Percentiles rank a stretch among this genome's conserved stretches.
Evolutionary conservation across 805 yeast genomes (phyloP).

Genomic region (Spathaspora arborariae): DNA sequence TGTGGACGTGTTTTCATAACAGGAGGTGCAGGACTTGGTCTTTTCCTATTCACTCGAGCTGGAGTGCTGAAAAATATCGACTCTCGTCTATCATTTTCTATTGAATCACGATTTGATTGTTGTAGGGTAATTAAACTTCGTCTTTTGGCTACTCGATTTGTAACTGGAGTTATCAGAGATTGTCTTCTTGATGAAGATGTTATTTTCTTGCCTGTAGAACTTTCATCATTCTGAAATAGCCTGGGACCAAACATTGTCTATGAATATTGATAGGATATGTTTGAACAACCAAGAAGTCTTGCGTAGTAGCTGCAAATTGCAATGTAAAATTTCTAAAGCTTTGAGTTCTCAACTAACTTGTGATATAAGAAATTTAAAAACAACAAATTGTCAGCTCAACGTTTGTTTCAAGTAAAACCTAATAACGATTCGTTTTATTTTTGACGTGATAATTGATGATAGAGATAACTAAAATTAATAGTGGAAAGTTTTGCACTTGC

Average conservation of each 20-base stretch:
- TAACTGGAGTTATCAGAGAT: background rate
- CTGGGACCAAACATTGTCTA: background rate
- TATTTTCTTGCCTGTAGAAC: background rate
- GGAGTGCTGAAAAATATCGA: slow-evolving; percentile 1
- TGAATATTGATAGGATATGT: too few relatives aligned
- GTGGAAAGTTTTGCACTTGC: background rate
- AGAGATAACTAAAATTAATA: too few relatives aligned
- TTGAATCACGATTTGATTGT: background rate
- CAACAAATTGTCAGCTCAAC: too few relatives aligned
- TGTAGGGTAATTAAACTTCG: background rate
- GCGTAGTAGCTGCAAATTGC: background rate
- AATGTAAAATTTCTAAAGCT: too few relatives aligned
- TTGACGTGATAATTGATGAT: too few relatives aligned
- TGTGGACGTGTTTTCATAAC: background rate
- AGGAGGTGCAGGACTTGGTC: background rate
- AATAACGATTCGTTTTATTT: too few relatives aligned
- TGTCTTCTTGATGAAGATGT: background rate
- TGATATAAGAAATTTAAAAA: too few relatives aligned
- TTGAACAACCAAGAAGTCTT: too few relatives aligned
- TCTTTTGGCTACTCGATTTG: background rate
- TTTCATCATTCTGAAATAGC: background rate
- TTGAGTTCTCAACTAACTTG: too few relatives aligned
- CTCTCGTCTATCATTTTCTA: slow-evolving; percentile 1
- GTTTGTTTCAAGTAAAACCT: too few relatives aligned
- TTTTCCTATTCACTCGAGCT: background rate